Conservation (phyloP, 768 basidiomycete genomes). For the Boletus reticulatus region DNA sequence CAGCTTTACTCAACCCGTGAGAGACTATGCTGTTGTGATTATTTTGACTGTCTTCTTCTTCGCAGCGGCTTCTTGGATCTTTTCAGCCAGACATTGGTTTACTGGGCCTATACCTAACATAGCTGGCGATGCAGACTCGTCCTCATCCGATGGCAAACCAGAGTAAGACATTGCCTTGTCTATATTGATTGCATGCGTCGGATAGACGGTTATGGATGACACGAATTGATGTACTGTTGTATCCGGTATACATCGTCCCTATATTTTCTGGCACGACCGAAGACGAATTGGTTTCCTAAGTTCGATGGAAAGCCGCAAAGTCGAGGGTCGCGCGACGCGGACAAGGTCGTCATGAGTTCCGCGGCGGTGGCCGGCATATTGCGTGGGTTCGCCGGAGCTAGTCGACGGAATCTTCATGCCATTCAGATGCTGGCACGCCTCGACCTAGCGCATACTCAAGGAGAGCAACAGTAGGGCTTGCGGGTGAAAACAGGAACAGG, state of each 20-base stretch:
- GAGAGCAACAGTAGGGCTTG: not conserved
- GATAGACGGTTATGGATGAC: not conserved
- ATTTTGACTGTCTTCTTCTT: conserved; percentile 31
- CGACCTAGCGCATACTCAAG: too few relatives aligned
- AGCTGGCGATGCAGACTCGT: not conserved
- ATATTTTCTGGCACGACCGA: not conserved
- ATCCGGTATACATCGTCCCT: not conserved
- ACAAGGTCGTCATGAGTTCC: not conserved
- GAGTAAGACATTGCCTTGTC: not conserved
- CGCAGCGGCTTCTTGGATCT: conserved; percentile 31
- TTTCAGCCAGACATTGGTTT: conserved; percentile 37
- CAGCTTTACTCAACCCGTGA: not conserved
- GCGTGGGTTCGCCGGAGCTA: not conserved
- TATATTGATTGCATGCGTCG: not conserved
- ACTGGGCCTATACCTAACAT: conserved; percentile 34
- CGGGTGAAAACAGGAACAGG: not conserved
- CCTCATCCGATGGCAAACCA: conserved; percentile 1
- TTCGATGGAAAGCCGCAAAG: not conserved
- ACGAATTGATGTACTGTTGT: not conserved
- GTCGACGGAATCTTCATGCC: not conserved
- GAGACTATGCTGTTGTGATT: conserved; percentile 30
- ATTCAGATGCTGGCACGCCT: not conserved
- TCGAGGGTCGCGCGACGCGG: not conserved
- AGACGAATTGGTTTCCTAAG: not conserved
- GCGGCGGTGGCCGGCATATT: too few relatives aligned